Base-by-base conservation (phyloP, 2,329 filamentous ascomycete species). In the Apiospora pterosperma region DNA sequence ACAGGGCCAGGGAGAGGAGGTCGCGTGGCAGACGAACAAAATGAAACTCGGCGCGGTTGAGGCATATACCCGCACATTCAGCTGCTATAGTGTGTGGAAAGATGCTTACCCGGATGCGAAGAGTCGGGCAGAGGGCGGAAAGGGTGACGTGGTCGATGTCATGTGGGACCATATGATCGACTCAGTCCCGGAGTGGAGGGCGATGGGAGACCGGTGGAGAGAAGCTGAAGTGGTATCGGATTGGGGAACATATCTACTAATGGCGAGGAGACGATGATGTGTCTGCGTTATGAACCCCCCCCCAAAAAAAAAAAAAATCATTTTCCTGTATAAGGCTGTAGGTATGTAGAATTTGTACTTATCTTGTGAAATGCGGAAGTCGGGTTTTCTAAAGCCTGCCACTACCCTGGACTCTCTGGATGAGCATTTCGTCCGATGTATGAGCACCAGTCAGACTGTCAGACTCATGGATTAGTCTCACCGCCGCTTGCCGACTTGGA, bases 11-110 rank as follows among this genome's bases (percentile, higher is more conserved):
- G 72, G 76, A 61, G 71, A 76, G 65, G 69, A 78, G 64, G 69
- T 80, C 67, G 74, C 77, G 61, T 85, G 88, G 78, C 79, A 89
- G 78, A 76, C 79, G 60, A 84, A 80, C 76, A 81, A 69, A 62
- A 77, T 88, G 74, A 86, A 77, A 64, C 75, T 90, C 25, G 85
- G 84, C 1, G 80, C 86, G 70, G 80, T 88, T 63, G 87, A 88
- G 76, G 81, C 81, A n/a, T 90, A 89, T 74, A 74, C 84, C 64
- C 77, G 85, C 68, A 90, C 88, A 0, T 90, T 85, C 72, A 89
- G 86, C 72, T 78, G 82, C 44, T 88, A 82, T 73, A 81, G 81
- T 71, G 82, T 79, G 34, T 91, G 88, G 88, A 79, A 80, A 68
- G 82, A 85, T 67, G 81, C 79, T 12, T 81, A 89, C 75, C 82